Base-by-base conservation (phyloP, 2,329 filamentous ascomycete species). In the Cladosporium sphaerospermum region DNA sequence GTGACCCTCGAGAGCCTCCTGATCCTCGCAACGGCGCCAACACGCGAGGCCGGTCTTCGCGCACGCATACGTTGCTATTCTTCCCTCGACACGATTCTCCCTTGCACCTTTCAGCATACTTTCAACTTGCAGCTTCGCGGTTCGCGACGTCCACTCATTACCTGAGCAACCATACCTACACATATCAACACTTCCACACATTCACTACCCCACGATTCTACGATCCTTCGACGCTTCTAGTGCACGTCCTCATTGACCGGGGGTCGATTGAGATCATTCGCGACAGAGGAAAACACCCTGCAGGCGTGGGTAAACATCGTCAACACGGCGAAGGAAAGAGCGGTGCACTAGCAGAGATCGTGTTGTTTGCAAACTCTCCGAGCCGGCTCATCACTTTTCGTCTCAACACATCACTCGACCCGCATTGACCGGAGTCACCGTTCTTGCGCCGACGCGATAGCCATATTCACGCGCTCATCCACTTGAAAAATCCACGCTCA, bases 81-180 rank as follows among this genome's bases (percentile, higher is more conserved):
- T 40, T n/a, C 18, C 18, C 33, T 31, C 32, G 40, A 18, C 48
- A 36, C 32, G 48, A 51, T 28, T 33, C 40, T 44, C 37, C 48
- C 28, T 37, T 11, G 34, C 40, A 18, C 33, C 31, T 16, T 32
- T 36, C 32, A 37, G 11, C 32, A 37, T 23, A 51, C 32, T 51
- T 44, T 13, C 13, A 31, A 5, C 48, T 36, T 51, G 48, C 40
- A 51, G 48, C 48, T n/a, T 18, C 19, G 48, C 48, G 33, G 16
- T 19, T 44, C 32, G 48, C 40, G 48, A 40, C 48, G 48, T 51
- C 48, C 48, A 44, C 19, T 51, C 48, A 37, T 51, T 51, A 40
- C 13, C 39, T 16, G 42, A 18, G 32, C 47, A 13, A 44, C 39
- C 16, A 39, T 8, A 16, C 32, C 31, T 19, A 23, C 13, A 19